A percentile compares a stretch with the other conserved stretches of the same genome.
phyloP scores from a whole-genome alignment of 768 basidiomycete genomes.

The Hypholoma fasciculare region DNA sequence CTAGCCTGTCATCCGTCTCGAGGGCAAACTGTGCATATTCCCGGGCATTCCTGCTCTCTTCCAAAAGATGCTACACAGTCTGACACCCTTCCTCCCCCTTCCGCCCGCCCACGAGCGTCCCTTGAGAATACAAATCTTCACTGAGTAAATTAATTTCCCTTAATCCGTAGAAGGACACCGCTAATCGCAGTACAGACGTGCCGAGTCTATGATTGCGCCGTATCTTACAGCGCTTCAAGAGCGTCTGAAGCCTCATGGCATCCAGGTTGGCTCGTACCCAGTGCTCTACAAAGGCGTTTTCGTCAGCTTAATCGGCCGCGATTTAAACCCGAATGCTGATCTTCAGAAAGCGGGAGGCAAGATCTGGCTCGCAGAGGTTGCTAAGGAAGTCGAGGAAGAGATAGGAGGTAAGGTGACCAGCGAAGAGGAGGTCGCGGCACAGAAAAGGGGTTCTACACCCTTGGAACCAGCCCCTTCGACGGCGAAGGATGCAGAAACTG shows the following conservation, averaged over 20 bases:
- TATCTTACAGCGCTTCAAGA: constrained; percentile 79
- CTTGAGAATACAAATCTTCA: constrained; percentile 80
- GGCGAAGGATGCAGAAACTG: not conserved
- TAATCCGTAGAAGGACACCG: not conserved
- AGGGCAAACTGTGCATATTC: constrained; percentile 86
- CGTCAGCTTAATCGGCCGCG: constrained; percentile 67
- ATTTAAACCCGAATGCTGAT: constrained; percentile 26
- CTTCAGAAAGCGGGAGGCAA: constrained; percentile 48
- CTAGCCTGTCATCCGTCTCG: constrained; percentile 84
- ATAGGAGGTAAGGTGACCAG: constrained; percentile 58
- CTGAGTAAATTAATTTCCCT: constrained; percentile 47
- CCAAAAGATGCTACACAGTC: constrained; percentile 72
- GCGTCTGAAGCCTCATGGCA: constrained; percentile 69
- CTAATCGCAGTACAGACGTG: constrained; percentile 38
- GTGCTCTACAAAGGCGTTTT: constrained; percentile 65
- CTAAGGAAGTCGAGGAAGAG: constrained; percentile 61
- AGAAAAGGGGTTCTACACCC: constrained; percentile 33
- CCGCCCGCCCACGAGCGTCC: constrained; percentile 77
- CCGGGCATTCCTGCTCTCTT: constrained; percentile 90
- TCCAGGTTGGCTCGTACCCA: constrained; percentile 84
- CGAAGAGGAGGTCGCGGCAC: constrained; percentile 63
- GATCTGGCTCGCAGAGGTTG: constrained; percentile 52
- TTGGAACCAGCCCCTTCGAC: constrained; percentile 3
- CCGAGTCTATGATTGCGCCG: constrained; percentile 83
- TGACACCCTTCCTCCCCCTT: constrained; percentile 75